Percentiles rank a stretch among this genome's conserved stretches.
Evolutionary conservation across 1,284 basidiomycete species (phyloP).

Genomic region (Cryptococcus sp.): DNA sequence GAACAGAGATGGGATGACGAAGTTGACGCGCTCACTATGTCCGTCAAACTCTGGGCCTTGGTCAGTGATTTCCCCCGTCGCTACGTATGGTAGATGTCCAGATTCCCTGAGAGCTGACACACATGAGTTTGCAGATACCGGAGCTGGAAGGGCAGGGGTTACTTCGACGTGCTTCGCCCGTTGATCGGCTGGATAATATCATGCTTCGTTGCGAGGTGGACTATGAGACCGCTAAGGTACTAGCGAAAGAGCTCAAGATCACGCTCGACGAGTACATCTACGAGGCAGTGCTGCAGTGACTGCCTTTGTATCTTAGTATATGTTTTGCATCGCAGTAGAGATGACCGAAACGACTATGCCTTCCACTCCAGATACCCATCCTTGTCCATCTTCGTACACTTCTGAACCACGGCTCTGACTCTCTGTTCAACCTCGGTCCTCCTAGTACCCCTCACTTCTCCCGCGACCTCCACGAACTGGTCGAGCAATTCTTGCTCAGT

Average conservation of each 20-base stretch:
- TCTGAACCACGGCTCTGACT: slow-evolving; percentile 35
- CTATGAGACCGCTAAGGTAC: slow-evolving; percentile 63
- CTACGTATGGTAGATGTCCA: too few relatives aligned
- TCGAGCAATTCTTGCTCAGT: slow-evolving; percentile 44
- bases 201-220: slow-evolving; percentile 74
- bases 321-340: not conserved
- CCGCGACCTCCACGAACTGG: slow-evolving; percentile 32
- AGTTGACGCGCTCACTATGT: slow-evolving; percentile 45
- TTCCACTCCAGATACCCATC: slow-evolving; percentile 48
- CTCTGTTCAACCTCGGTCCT: slow-evolving; percentile 32
- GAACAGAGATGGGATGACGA: slow-evolving; percentile 52
- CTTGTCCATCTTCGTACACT: slow-evolving; percentile 36
- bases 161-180: slow-evolving; percentile 65
- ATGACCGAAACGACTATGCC: slow-evolving; percentile 4
- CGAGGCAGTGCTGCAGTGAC: slow-evolving; percentile 55
- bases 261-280: slow-evolving; percentile 70
- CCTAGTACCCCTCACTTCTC: slow-evolving; percentile 31
- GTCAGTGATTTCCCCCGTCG: slow-evolving; percentile 27
- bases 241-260: slow-evolving; percentile 68
- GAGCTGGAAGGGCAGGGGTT: slow-evolving; percentile 71
- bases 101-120: not conserved
- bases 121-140: slow-evolving; percentile 59
- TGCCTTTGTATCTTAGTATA: not conserved
- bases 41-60: slow-evolving; percentile 43
- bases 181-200: slow-evolving; percentile 62